Percentiles rank a stretch among this genome's conserved stretches.
phyloP scores from a whole-genome alignment of 2,329 filamentous ascomycete species.

The Fusarium pseudocircinatum region DNA sequence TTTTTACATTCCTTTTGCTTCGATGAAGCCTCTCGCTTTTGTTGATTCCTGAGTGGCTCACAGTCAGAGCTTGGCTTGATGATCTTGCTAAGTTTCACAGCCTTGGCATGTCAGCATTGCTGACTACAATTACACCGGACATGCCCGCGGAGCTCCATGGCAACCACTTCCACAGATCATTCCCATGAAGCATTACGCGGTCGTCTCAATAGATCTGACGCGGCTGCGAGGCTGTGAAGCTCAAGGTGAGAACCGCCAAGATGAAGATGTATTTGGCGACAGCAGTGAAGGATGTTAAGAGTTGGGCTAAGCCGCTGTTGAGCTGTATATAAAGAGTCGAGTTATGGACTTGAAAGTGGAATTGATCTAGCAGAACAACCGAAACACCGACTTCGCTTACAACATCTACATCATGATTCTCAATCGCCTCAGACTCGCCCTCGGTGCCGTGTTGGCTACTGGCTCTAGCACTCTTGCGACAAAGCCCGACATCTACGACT shows the following conservation, averaged over 20 bases:
- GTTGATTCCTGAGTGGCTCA: neutral
- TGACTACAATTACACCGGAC: neutral
- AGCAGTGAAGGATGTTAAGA: accelerated
- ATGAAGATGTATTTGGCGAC: neutral
- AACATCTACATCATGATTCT: neutral
- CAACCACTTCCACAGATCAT: accelerated
- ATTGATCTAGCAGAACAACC: neutral
- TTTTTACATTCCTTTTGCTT: accelerated
- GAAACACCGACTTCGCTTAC: accelerated
- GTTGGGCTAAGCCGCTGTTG: neutral
- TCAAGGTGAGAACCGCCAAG: neutral
- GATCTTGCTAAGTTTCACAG: too few species aligned
- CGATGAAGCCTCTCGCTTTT: accelerated
- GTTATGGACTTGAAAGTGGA: neutral
- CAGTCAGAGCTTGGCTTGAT: accelerated
- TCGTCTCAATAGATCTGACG: neutral
- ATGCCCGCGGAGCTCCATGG: neutral
- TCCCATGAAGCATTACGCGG: neutral
- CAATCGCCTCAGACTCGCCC: neutral
- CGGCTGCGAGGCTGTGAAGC: neutral
- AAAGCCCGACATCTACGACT: neutral
- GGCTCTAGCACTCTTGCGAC: neutral
- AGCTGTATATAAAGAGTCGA: neutral
- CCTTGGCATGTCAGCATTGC: slow-evolving; percentile 3
- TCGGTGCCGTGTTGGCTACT: neutral